These are phyloP conservation scores for Gymnopus androsaceus DNA, from an alignment of 1,284 basidiomycete species.

Conservation along the genomic window DNA sequence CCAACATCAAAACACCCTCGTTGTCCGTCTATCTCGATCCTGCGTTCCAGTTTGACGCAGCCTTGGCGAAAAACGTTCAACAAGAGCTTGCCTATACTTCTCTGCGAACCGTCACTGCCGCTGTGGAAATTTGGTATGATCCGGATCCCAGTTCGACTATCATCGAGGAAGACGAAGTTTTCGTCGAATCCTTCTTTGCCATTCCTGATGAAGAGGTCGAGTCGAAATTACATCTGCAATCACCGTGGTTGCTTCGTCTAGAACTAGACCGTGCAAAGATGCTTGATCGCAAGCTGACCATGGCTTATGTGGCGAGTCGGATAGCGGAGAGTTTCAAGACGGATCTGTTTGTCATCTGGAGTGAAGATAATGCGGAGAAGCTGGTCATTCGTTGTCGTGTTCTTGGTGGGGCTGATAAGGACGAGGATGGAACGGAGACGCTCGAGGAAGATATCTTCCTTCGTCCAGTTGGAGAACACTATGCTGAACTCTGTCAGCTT, in stretches of 20 bases:
- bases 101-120: conserved; percentile 91
- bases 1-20: conserved; percentile 98
- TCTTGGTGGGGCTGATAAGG: conserved; percentile 86
- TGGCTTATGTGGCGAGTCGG: conserved; percentile 93
- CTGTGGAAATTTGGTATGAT: conserved; percentile 98
- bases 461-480: conserved; percentile 92
- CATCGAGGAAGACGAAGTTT: conserved; percentile 94
- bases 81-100: conserved; percentile 95
- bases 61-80: conserved; percentile 83
- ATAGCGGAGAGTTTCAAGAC: conserved; percentile 96
- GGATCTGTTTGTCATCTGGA: conserved; percentile 98
- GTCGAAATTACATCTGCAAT: conserved; percentile 87
- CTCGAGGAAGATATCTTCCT: conserved; percentile 97
- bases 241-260: conserved; percentile 96
- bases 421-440: conserved; percentile 75
- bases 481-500: conserved; percentile 96
- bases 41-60: conserved; percentile 63
- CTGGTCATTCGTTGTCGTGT: conserved; percentile 97
- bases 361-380: conserved; percentile 98
- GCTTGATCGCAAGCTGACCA: conserved; percentile 95
- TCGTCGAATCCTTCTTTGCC: conserved; percentile 99
- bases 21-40: conserved; percentile 87
- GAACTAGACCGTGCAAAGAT: conserved; percentile 97
- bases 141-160: conserved; percentile 91
- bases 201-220: conserved; percentile 98